A percentile compares a stretch with the other conserved stretches of the same genome.
These are phyloP conservation scores for Neurospora tetrasperma DNA, from an alignment of 495 filamentous ascomycete genomes.

Conservation along the genomic window DNA sequence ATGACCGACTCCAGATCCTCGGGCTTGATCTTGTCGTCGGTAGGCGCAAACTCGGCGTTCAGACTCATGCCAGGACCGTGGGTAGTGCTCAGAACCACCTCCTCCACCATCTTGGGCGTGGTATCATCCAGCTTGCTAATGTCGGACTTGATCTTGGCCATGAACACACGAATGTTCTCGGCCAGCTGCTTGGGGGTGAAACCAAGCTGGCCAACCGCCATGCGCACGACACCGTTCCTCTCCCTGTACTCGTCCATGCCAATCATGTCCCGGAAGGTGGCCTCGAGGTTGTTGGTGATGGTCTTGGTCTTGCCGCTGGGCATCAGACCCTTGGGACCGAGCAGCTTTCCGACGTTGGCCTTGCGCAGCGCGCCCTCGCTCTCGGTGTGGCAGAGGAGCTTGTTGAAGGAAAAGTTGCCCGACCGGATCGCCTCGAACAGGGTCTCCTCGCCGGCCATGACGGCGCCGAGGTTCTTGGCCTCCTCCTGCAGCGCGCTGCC, in stretches of 20 bases:
- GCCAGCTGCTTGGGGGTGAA: constrained; percentile 81
- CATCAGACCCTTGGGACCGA: constrained; percentile 88
- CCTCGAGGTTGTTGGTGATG: constrained; percentile 66
- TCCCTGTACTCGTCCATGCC: constrained; percentile 84
- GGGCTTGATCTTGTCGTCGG: constrained; percentile 42
- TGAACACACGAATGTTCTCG: constrained; percentile 71
- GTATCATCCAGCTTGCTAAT: constrained; percentile 56
- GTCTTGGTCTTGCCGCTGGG: constrained; percentile 79
- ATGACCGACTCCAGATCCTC: constrained; percentile 43
- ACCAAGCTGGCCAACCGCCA: constrained; percentile 82
- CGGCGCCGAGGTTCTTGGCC: constrained; percentile 65
- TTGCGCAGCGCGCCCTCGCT: constrained; percentile 63
- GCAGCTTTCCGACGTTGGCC: constrained; percentile 63
- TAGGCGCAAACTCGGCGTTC: constrained; percentile 61
- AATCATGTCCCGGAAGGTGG: constrained; percentile 62
- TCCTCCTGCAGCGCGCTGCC: constrained; percentile 56
- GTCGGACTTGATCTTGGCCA: constrained; percentile 69
- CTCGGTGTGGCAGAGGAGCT: constrained; percentile 76
- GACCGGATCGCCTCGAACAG: constrained; percentile 72
- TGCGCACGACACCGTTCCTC: constrained; percentile 68
- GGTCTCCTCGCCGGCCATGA: constrained; percentile 72
- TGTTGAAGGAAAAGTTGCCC: constrained; percentile 72
- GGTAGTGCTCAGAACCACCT: constrained; percentile 91
- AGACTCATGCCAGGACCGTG: constrained; percentile 77
- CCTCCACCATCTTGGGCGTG: constrained; percentile 71